Evolutionary conservation across 176 grass and related monocot genomes (phyloP), one percentile per base, ranked within the genome.

Genomic region (Olyra latifolia): DNA sequence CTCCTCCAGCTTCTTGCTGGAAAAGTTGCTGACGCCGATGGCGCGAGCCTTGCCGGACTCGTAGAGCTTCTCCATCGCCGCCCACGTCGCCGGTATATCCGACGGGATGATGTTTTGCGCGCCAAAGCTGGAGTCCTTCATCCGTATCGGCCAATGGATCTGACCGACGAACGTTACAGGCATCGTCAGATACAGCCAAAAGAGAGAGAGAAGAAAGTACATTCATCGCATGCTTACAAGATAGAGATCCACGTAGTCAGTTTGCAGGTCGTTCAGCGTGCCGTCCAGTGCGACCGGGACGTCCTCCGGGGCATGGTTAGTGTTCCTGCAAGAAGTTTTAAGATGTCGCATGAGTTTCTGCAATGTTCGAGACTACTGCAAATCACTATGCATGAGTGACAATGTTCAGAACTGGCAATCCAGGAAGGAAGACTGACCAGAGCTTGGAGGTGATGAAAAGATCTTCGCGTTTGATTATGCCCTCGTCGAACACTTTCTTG

Each of bases 161-260:
- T 85, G 56, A 62, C 83, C 78, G 56, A 62, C 28, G 2, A 68
- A 6, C 28, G 6, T 1, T 3, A 1, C 0, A 19, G 25, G 7
- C 68, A 35, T 62, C 40, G 48, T 45, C 13, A 9, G 17, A 38
- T 35, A 7, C 17, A 14, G 41, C 46, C 4, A 38, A 6, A 35
- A 45, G 20, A 22, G 42, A 46, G 63, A 24, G 15, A 74, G 2
- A 4, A 66, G 52, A 67, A 22, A 7, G 10, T 57, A 6, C 61
- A 11, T 0, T 17, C 4, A 27, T 38, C 27, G n/a, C 5, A 10
- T 45, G 56, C 81, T 78, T 78, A 91, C 85, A 9, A 88, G 89
- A 78, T 91, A 91, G 71, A 91, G 89, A 62, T 91, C 85, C 22
- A 88, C 66, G 65, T 91, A 91, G 45, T 91, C 82, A 13, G 83